Evolutionary conservation across 2,329 filamentous ascomycete species (phyloP), one percentile per base, ranked within the genome.

Genomic region (Colletotrichum nymphaeae): DNA sequence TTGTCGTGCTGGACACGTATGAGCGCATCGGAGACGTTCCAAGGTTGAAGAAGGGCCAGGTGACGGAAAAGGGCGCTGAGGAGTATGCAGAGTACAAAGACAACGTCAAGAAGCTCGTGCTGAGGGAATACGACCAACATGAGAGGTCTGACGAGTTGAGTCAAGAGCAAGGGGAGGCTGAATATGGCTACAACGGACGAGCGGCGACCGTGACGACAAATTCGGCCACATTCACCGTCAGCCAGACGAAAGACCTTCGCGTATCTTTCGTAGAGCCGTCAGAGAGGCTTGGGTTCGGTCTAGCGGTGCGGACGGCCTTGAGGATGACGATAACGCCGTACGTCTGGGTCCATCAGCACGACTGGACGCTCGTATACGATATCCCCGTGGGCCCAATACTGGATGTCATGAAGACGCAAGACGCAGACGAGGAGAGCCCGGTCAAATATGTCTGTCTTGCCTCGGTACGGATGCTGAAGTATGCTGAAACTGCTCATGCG

Each of bases 271-370:
- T 90, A 66, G 87, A 89, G 76, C 83, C 86, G 4, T 63, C 76
- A 0, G 81, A 82, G 42, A 83, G 87, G 0, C 77, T 90, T 1
- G 88, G 88, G 0, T 90, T 90, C 60, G 88, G 87, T 0, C 80
- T 90, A 1, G 88, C 85, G 1, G 87, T 90, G 24, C 86, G 88
- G 14, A 86, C 87, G 0, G 88, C 88, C 0, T 77, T 90, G 58
- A 81, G 88, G 3, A 66, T 83, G 5, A 82, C 84, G 0, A 74
- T 79, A 14, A 90, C 88, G 1, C 86, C 86, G 0, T 88, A 88
- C 58, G 87, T 89, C 19, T 90, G 88, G 88, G 79, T 90, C 0
- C 88, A 90, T 74, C 88, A 90, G 78, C 88, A 90, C 76, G 88
- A 90, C 78, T 90, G 88, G 88, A 81, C 83, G 6, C 78, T 90